Evolutionary conservation across 129 eudicot species (phyloP).

Genomic region (Escallonia rubra): DNA sequence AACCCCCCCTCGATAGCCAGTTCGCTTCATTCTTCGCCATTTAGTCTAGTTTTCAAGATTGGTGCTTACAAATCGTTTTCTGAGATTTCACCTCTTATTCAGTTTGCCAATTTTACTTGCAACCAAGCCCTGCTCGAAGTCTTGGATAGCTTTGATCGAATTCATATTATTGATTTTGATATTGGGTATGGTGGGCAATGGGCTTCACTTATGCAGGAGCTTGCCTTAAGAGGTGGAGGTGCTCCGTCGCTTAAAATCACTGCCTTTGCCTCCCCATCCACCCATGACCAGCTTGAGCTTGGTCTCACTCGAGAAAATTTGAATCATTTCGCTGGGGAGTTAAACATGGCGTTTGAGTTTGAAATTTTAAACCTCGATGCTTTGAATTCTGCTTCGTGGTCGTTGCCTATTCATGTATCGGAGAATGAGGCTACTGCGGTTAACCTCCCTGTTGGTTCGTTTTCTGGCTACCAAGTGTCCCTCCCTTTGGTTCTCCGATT

Average conservation of each 20-base stretch:
- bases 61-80: conserved; percentile 88
- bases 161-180: conserved; percentile 85
- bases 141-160: conserved; percentile 49
- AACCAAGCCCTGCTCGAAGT: conserved; percentile 84
- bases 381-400: conserved; percentile 54
- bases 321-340: conserved; percentile 69
- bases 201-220: conserved; percentile 98
- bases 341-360: conserved; percentile 59
- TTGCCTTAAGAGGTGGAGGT: conserved; percentile 56
- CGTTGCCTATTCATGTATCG: conserved; percentile 40
- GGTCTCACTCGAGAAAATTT: conserved; percentile 69
- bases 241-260: conserved; percentile 68
- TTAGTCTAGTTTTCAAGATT: conserved; percentile 66
- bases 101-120: conserved; percentile 84
- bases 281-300: conserved; percentile 78
- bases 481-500: conserved; percentile 55
- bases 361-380: conserved; percentile 64
- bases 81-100: conserved; percentile 77
- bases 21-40: conserved; percentile 30
- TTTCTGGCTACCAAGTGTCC: conserved; percentile 45
- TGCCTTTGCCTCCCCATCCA: conserved; percentile 70
- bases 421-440: conserved; percentile 80
- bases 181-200: conserved; percentile 95
- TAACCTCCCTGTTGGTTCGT: conserved; percentile 65
- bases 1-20: conserved; percentile 31